phyloP scores from a whole-genome alignment of 257 asterid species.

The Solanum medicagineum region DNA sequence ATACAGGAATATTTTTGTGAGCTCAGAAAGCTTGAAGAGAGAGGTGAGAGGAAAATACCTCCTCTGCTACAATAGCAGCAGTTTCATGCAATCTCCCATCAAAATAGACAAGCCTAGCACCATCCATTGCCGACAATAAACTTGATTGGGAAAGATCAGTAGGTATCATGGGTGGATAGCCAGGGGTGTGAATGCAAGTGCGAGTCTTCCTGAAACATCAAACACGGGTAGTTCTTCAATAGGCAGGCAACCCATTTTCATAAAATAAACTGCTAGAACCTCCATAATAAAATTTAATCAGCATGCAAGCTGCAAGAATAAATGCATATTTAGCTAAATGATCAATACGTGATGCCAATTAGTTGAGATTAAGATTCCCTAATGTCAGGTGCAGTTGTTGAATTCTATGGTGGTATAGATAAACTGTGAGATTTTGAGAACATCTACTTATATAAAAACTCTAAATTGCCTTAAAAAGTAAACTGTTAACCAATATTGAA shows the following conservation, averaged over 20 bases:
- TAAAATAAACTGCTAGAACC: background rate
- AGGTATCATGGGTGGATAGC: constrained; percentile 87
- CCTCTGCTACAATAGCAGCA: constrained; percentile 67
- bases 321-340: background rate
- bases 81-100: constrained; percentile 81
- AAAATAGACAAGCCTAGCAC: constrained; percentile 61
- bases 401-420: background rate
- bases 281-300: background rate
- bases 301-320: background rate
- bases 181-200: constrained; percentile 95
- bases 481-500: background rate
- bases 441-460: background rate
- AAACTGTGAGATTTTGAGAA: background rate
- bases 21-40: background rate
- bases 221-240: background rate
- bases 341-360: background rate
- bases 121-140: constrained; percentile 52
- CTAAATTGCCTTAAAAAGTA: background rate
- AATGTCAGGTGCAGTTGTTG: background rate
- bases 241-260: background rate
- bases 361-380: background rate
- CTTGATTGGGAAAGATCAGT: constrained; percentile 59
- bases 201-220: constrained; percentile 74
- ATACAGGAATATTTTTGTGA: background rate
- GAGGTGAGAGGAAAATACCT: constrained; percentile 39